phyloP scores from a whole-genome alignment of 352 stramenopile genomes.

The Globisporangium nodosum region DNA sequence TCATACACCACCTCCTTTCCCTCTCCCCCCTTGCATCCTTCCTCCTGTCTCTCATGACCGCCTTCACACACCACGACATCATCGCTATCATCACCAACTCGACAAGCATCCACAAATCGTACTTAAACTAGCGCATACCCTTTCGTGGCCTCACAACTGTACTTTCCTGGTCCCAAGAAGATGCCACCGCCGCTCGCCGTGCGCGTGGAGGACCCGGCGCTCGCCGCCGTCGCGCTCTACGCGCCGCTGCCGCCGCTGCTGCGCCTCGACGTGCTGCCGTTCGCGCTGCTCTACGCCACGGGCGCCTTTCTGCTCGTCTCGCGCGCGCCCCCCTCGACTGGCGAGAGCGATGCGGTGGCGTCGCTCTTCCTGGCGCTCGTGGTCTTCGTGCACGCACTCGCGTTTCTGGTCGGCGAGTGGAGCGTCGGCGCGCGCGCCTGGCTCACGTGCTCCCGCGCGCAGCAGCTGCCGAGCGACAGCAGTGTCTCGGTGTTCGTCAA shows the following conservation, averaged over 20 bases:
- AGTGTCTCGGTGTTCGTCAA: conserved; percentile 32
- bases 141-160: not conserved
- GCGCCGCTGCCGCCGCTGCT: conserved; percentile 49
- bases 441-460: conserved; percentile 25
- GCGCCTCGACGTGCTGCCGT: conserved; percentile 46
- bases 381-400: conserved; percentile 47
- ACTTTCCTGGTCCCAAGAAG: too few species aligned
- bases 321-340: conserved; percentile 6
- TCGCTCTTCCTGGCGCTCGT: conserved; percentile 37
- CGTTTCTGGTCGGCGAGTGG: conserved; percentile 50
- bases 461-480: not conserved
- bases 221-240: conserved; percentile 52
- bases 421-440: conserved; percentile 35
- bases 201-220: conserved; percentile 45
- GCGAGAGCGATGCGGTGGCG: conserved; percentile 28
- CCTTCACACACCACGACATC: too few species aligned
- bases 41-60: not conserved
- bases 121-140: not conserved
- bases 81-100: not conserved
- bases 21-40: not conserved
- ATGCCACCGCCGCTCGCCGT: conserved; percentile 13
- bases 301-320: conserved; percentile 23
- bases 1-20: not conserved
- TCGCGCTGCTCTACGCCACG: conserved; percentile 32
- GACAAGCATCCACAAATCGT: not conserved